Evolutionary conservation across 2,329 filamentous ascomycete genomes (phyloP), one percentile per base, ranked within the genome.

Genomic region (Colletotrichum sp.): DNA sequence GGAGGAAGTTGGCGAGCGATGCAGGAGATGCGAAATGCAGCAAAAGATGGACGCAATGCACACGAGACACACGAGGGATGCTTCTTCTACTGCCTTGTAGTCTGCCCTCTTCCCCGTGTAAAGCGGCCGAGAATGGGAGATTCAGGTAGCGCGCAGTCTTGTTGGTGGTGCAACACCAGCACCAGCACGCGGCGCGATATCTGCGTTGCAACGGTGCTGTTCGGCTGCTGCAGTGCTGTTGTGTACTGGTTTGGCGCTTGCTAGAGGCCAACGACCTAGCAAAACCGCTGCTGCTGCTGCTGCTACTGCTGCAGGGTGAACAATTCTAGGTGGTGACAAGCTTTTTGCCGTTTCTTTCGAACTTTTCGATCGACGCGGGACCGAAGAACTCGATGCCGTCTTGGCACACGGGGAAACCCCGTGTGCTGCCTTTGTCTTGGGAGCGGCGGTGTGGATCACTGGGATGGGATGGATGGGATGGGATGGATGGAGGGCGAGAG

Each of bases 401-500:
- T 72, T 74, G 72, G 61, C 72, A 61, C 39, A 34, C 11, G 27
- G 60, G 48, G 48, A 22, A 15, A 25, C 68, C 48, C 60, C 25
- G 30, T 60, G 36, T 59, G 16, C 55, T 44, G 28, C n/a, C 36
- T 32, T 11, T 68, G 65, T 30, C 59, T 55, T 55, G 60, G 30
- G n/a, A 28, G 52, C 68, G 72, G 72, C 72, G 60, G 68, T 67
- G 67, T 74, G 71, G 67, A 64, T 44, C 44, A 12, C 19, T 57
- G 65, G 13, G 22, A 32, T 36, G 67, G 59, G 44, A 27, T 11
- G 34, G 25, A 25, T 25, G 25, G 25, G 25, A 25, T 44, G 36
- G 16, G 5, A 28, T 28, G 27, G 9, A 28, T 11, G 34, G 61
- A 28, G 16, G 22, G 57, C 36, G 28, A 60, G 66, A 57, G 34